Percentiles rank a stretch among this genome's conserved stretches.
Conservation (phyloP, 228 moss, liverwort and hornwort genomes). For the Sphagnum magellanicum region DNA sequence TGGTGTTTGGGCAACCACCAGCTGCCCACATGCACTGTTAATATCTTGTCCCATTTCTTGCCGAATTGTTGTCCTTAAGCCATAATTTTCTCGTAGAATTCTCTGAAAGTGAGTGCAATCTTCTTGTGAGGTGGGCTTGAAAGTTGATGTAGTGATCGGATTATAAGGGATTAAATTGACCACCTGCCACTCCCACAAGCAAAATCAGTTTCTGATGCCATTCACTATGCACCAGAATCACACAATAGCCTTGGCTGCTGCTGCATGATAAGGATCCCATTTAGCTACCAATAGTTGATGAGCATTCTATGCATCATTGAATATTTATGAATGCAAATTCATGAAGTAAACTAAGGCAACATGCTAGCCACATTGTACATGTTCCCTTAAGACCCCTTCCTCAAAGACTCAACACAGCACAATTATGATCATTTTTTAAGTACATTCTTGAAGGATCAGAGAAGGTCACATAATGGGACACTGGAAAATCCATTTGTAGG, state of each 20-base stretch:
- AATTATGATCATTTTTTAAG: no score
- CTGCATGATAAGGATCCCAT: not conserved
- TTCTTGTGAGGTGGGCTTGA: slow-evolving; percentile 54
- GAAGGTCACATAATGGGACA: not conserved
- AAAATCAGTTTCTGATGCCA: not conserved
- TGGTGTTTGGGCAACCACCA: slow-evolving; percentile 28
- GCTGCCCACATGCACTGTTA: slow-evolving; percentile 90
- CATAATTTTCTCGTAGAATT: slow-evolving; percentile 68
- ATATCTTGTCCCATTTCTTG: slow-evolving; percentile 99
- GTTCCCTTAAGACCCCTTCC: no score
- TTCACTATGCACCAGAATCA: not conserved
- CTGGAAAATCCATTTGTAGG: no score
- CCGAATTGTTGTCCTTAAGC: slow-evolving; percentile 76
- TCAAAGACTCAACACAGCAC: no score
- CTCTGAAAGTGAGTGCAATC: slow-evolving; percentile 60
- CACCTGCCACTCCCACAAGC: slow-evolving; percentile 36
- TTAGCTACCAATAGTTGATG: not conserved
- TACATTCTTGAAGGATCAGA: not conserved
- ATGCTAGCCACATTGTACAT: no score
- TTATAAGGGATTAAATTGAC: slow-evolving; percentile 95
- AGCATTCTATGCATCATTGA: no score
- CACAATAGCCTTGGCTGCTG: not conserved
- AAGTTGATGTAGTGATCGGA: slow-evolving; percentile 61
- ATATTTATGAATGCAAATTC: no score
- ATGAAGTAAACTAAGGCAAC: no score